Conservation (phyloP, 805 yeast genomes). For the Ogataea ramenticola region DNA sequence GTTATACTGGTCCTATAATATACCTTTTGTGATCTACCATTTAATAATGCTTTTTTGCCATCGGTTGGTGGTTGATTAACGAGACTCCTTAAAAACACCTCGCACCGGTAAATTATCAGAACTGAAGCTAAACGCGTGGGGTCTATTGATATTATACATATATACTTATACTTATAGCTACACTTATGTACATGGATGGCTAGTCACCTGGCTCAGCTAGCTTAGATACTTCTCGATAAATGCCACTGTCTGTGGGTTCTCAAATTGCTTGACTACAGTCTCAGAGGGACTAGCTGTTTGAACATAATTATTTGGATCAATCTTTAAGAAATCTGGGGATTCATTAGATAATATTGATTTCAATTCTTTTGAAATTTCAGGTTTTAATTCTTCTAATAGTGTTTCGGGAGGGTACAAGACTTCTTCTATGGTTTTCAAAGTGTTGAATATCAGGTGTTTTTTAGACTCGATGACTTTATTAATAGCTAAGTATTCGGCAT, state of each 20-base stretch:
- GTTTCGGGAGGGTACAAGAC: conserved; percentile 8
- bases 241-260: conserved; percentile 22
- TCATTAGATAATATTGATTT: conserved; percentile 1
- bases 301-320: conserved; percentile 5
- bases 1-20: no score
- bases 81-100: no score
- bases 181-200: no score
- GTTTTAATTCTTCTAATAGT: conserved; percentile 8
- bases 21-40: no score
- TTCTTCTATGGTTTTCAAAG: conserved; percentile 2
- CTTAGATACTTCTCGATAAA: conserved; percentile 11
- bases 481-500: conserved; percentile 27
- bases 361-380: conserved; percentile 7
- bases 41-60: neutral
- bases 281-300: conserved; percentile 7
- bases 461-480: conserved; percentile 13
- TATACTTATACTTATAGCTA: no score
- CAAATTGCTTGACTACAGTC: conserved; percentile 7
- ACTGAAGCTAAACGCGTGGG: no score
- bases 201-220: no score
- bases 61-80: neutral
- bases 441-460: conserved; percentile 3
- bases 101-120: no score
- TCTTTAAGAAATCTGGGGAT: conserved; percentile 9
- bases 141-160: no score